Conservation (phyloP, 257 asterid species). For the Coffea canephora region DNA sequence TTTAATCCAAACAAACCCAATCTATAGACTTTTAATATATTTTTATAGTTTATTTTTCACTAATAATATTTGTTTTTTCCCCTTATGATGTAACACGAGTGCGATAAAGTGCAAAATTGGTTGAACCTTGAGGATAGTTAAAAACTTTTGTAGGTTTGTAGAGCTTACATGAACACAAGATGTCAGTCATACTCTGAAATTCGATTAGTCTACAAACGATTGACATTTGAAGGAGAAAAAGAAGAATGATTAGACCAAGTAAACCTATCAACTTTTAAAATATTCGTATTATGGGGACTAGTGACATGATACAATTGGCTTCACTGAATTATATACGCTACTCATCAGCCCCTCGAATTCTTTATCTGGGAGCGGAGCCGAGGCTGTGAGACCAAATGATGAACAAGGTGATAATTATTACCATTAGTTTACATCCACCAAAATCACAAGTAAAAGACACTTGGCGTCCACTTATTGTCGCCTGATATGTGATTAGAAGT, state of each 20-base stretch:
- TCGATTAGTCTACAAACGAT: neutral
- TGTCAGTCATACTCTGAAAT: neutral
- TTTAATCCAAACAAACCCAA: too few relatives aligned
- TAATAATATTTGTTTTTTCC: too few relatives aligned
- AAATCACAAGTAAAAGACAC: slow-evolving; percentile 5
- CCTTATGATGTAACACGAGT: too few relatives aligned
- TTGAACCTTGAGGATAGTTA: too few relatives aligned
- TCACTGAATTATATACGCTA: slow-evolving; percentile 18
- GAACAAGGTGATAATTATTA: neutral
- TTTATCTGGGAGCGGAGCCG: slow-evolving; percentile 6
- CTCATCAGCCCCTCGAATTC: slow-evolving; percentile 25
- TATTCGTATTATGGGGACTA: neutral
- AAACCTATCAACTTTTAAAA: neutral
- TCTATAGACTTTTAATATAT: too few relatives aligned
- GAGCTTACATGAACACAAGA: neutral
- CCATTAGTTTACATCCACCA: neutral
- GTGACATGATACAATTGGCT: neutral
- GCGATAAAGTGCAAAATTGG: too few relatives aligned
- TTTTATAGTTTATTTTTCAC: too few relatives aligned
- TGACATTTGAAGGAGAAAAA: too few relatives aligned
- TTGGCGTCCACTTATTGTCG: neutral
- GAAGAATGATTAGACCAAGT: neutral
- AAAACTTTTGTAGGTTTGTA: neutral
- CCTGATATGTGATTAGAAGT: neutral
- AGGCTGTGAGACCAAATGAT: slow-evolving; percentile 1